Evolutionary conservation across 1,284 basidiomycete species (phyloP), one percentile per base, ranked within the genome.

Genomic region (Microbotryum violaceum): DNA sequence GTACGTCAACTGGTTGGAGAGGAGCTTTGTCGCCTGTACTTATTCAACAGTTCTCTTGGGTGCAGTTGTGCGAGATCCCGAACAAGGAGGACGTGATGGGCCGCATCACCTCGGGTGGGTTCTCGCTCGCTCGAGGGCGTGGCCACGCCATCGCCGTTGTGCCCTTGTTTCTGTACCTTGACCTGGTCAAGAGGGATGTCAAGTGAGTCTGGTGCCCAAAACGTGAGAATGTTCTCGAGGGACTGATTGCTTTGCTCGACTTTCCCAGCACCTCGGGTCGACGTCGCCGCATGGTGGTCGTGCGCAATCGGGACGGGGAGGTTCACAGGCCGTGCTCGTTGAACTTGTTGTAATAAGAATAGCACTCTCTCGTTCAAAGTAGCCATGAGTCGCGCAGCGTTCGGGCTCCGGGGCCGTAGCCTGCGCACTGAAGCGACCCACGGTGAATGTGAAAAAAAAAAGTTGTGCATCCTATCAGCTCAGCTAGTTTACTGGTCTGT

Each of bases 91-190:
- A 76, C 1, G 78, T 88, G 23, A 82, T 92, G 54, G 91, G 91
- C 1, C 89, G 87, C 69, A 80, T 91, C 6, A 87, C 88, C 0
- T 85, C 86, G 0, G 90, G 90, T 1, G 85, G 85, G 65, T 86
- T 82, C 71, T 91, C 89, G 0, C 79, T 94, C 2, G 82, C 84
- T 0, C 79, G 84, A 23, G 89, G 91, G 0, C 76, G 81, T 57
- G 89, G 88, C 0, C 83, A 83, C 70, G 89, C 82, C 0, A 79
- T 92, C 9, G 91, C 84, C 6, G 82, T 83, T 0, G 76, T 93
- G 12, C 78, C 86, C 1, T 72, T 91, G 6, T 69, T 72, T 6
- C 77, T 77, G 25, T 79, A 85, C 48, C 70, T 88, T 18, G 78
- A 81, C 3, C 27, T 76, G n/a, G 31, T 73, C 42, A 21, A 46